A percentile compares a stretch with the other conserved stretches of the same genome.
These are phyloP conservation scores for Eucommia ulmoides DNA, from an alignment of 257 asterid genomes.

Conservation along the genomic window DNA sequence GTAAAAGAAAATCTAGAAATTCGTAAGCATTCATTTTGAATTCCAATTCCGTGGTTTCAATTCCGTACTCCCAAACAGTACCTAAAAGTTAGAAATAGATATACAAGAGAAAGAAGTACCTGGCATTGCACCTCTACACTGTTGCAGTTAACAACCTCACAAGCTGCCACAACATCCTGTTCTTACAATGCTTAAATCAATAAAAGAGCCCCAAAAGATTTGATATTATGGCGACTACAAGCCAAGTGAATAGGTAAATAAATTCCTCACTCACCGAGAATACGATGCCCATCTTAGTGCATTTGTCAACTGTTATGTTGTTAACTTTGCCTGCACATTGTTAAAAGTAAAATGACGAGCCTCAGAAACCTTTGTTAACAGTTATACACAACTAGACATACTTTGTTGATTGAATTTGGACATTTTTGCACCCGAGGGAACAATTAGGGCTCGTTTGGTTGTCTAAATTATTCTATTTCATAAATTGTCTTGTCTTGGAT, in stretches of 20 bases:
- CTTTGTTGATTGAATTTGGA: too few species aligned
- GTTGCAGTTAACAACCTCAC: constrained; percentile 86
- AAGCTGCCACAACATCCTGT: constrained; percentile 99
- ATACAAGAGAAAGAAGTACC: constrained; percentile 26
- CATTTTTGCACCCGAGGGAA: too few species aligned
- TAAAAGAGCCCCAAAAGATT: not conserved
- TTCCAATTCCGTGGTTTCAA: too few species aligned
- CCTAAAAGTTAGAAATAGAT: too few species aligned
- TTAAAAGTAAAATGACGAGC: not conserved
- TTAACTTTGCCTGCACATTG: constrained; percentile 76
- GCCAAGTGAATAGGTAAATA: not conserved
- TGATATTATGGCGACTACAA: not conserved
- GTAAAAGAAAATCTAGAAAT: too few species aligned
- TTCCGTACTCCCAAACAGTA: too few species aligned
- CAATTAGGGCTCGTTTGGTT: too few species aligned
- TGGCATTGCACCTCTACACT: constrained; percentile 91
- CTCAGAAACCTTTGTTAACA: too few species aligned
- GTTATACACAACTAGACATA: too few species aligned
- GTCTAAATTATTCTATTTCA: too few species aligned
- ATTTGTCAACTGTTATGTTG: constrained; percentile 94
- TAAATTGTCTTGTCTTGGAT: too few species aligned
- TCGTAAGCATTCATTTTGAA: too few species aligned
- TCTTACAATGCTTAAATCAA: constrained; percentile 10
- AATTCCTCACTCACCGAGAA: constrained; percentile 51
- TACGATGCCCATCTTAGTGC: constrained; percentile 92